phyloP scores from a whole-genome alignment of 1,284 basidiomycete species.

The Cryptococcus sp. region DNA sequence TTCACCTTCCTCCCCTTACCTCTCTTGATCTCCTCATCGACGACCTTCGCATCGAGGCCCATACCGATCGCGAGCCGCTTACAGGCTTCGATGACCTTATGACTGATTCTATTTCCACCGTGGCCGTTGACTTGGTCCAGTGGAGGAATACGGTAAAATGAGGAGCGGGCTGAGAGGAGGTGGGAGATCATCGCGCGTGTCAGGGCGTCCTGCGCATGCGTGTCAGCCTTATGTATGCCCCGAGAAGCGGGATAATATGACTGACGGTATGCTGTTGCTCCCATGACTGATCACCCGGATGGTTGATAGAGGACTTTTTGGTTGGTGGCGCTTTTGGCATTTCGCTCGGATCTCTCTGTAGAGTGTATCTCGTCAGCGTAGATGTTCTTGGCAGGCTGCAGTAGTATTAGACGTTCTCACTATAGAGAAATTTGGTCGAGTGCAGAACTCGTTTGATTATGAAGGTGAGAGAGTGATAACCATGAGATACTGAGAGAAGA shows the following conservation, averaged over 20 bases:
- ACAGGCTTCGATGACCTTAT: slow-evolving; percentile 6
- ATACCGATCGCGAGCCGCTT: slow-evolving; percentile 4
- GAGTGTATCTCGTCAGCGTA: too few species aligned
- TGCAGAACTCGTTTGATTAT: too few species aligned
- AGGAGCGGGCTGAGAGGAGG: slow-evolving; percentile 2
- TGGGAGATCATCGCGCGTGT: neutral
- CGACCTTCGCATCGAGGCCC: slow-evolving; percentile 7
- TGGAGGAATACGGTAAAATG: neutral
- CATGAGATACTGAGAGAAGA: too few species aligned
- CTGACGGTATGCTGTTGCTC: neutral
- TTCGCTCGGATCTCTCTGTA: too few species aligned
- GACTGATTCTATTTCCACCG: slow-evolving; percentile 8
- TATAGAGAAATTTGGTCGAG: too few species aligned
- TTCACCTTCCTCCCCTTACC: neutral
- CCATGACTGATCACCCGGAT: slow-evolving; percentile 1
- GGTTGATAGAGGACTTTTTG: neutral
- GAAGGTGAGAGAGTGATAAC: too few species aligned
- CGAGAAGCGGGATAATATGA: neutral
- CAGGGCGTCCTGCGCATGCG: slow-evolving; percentile 1
- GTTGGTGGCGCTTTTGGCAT: neutral
- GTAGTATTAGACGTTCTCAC: too few species aligned
- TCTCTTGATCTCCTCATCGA: slow-evolving; percentile 1
- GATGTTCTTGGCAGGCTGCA: too few species aligned
- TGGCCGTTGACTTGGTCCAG: slow-evolving; percentile 11
- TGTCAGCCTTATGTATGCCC: slow-evolving; percentile 1